Percentiles rank a stretch among this genome's conserved stretches.
phyloP scores from a whole-genome alignment of 2,329 filamentous ascomycete species.

The Cercospora sp. region DNA sequence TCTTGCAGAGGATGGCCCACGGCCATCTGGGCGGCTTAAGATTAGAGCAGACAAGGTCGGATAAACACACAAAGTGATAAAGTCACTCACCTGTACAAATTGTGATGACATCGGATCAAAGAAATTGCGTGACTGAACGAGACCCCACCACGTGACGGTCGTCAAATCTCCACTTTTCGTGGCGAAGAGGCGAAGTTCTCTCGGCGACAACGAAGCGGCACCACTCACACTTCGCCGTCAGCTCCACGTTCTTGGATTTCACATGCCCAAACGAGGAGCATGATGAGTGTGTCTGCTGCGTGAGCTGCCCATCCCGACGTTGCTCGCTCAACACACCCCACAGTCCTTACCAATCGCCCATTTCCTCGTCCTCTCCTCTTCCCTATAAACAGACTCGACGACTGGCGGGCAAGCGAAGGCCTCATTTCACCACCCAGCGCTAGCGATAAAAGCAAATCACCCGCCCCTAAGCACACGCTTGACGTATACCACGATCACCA shows the following conservation, averaged over 20 bases:
- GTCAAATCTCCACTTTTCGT: slow-evolving; percentile 3
- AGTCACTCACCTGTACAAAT: no score
- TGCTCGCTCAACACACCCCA: not conserved
- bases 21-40: no score
- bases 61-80: no score
- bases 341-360: not conserved
- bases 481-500: not conserved
- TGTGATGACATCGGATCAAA: not conserved
- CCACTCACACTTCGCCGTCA: not conserved
- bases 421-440: slow-evolving; percentile 4
- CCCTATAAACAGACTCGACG: not conserved
- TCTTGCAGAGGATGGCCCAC: no score
- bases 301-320: not conserved
- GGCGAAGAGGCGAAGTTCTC: slow-evolving; percentile 2
- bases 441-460: slow-evolving; percentile 2
- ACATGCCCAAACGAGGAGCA: slow-evolving; percentile 4
- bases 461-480: not conserved
- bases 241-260: slow-evolving; percentile 1
- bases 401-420: not conserved
- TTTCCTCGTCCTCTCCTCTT: not conserved
- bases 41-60: no score
- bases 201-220: not conserved
- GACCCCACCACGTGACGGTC: not conserved
- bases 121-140: not conserved
- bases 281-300: slow-evolving; percentile 2